Evolutionary conservation across 441 rosid species (phyloP).

Genomic region (Macaranga tanarius): DNA sequence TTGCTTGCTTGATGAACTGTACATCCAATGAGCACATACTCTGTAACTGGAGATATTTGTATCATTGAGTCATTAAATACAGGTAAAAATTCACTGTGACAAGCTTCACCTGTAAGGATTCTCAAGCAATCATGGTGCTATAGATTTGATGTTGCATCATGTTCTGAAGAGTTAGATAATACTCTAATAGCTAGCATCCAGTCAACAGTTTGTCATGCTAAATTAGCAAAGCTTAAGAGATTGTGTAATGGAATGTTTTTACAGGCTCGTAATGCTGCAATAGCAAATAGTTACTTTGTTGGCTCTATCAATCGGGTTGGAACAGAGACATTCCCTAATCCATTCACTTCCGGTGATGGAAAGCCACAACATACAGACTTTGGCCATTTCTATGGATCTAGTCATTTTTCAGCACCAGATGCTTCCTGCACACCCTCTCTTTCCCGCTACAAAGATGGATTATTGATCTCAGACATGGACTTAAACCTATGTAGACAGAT

Average conservation of each 20-base stretch:
- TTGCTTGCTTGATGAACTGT: constrained; percentile 9
- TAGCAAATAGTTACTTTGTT: constrained; percentile 90
- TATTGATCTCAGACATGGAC: constrained; percentile 86
- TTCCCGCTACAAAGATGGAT: constrained; percentile 73
- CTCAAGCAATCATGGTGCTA: background rate
- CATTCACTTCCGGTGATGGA: constrained; percentile 96
- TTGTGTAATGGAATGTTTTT: constrained; percentile 5
- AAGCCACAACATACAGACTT: constrained; percentile 82
- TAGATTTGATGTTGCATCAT: background rate
- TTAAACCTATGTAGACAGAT: constrained; percentile 87
- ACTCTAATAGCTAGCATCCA: background rate
- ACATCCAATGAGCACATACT: background rate
- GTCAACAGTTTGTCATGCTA: background rate
- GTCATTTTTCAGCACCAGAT: constrained; percentile 92
- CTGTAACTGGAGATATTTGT: background rate
- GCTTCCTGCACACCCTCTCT: constrained; percentile 90
- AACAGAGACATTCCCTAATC: constrained; percentile 86
- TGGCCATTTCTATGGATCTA: constrained; percentile 94
- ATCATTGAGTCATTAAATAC: background rate
- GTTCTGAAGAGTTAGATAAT: background rate
- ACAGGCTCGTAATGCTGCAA: constrained; percentile 97
- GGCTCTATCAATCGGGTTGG: constrained; percentile 96
- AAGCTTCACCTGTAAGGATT: background rate
- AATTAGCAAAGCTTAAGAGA: background rate
- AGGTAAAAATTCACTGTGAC: background rate